These are phyloP conservation scores for Jimgerdemannia lactiflua DNA, from an alignment of 192 early-diverging fungal species.

Conservation along the genomic window DNA sequence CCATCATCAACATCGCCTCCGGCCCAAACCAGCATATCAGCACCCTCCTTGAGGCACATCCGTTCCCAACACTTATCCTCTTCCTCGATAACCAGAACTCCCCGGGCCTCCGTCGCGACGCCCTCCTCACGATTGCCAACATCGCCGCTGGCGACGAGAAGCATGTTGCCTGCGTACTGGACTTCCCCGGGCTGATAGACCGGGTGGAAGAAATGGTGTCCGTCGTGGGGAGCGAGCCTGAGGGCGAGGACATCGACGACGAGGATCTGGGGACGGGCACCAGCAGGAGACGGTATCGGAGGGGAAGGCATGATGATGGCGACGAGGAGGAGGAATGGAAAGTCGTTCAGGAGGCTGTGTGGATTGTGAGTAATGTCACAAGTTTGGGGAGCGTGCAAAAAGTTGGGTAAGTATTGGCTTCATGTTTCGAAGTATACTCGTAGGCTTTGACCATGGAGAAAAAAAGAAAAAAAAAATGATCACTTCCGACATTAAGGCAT, in stretches of 20 bases:
- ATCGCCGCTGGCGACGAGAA: conserved; percentile 17
- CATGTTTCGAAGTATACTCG: too few relatives aligned
- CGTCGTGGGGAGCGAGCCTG: conserved; percentile 9
- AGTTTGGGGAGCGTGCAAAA: conserved; percentile 14
- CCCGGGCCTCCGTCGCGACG: conserved; percentile 16
- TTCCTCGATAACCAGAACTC: background rate
- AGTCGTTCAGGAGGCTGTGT: conserved; percentile 24
- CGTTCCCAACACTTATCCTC: conserved; percentile 3
- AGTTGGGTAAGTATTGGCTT: conserved; percentile 18
- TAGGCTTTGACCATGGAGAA: background rate
- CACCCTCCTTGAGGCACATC: conserved; percentile 3
- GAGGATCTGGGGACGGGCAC: conserved; percentile 1
- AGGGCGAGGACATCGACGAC: background rate
- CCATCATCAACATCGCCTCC: conserved; percentile 32
- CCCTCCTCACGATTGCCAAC: conserved; percentile 27
- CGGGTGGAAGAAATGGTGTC: conserved; percentile 8
- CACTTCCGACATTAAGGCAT: background rate
- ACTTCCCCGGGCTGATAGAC: conserved; percentile 12
- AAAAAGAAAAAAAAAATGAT: background rate
- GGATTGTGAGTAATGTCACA: conserved; percentile 26
- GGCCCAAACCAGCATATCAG: conserved; percentile 24
- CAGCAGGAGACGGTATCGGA: background rate
- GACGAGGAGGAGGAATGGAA: conserved; percentile 28
- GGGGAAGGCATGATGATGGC: background rate
- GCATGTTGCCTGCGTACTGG: conserved; percentile 14